Conservation (phyloP, 768 basidiomycete genomes). For the Rhodotorula babjevae region DNA sequence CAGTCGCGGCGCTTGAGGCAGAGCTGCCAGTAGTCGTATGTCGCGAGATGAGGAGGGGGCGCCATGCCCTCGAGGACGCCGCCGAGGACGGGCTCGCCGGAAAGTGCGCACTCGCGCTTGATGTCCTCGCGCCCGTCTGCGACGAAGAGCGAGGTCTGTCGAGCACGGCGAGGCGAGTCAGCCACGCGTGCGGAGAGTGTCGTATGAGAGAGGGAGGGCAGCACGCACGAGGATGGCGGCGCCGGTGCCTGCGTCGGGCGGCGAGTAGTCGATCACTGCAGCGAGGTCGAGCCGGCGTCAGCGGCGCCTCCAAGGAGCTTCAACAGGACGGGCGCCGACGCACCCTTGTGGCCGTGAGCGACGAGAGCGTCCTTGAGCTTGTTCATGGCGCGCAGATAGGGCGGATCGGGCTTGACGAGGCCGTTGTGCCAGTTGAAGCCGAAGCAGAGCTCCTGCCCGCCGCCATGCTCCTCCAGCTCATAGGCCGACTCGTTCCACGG, state of each 20-base stretch:
- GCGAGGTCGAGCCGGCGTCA: too few relatives aligned
- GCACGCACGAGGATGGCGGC: constrained; percentile 51
- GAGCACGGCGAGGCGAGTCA: too few relatives aligned
- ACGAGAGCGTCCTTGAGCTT: constrained; percentile 57
- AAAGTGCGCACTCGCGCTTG: constrained; percentile 24
- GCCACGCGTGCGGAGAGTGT: too few relatives aligned
- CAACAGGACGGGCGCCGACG: too few relatives aligned
- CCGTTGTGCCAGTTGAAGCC: constrained; percentile 66
- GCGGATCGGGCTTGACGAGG: constrained; percentile 60
- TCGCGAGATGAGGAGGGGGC: too few relatives aligned
- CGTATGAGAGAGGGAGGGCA: too few relatives aligned
- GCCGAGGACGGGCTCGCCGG: constrained; percentile 56
- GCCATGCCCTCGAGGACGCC: too few relatives aligned
- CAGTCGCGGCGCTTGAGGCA: constrained; percentile 56
- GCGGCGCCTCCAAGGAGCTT: too few relatives aligned
- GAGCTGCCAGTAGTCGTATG: constrained; percentile 59
- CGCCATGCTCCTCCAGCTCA: constrained; percentile 57
- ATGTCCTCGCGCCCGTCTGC: constrained; percentile 55
- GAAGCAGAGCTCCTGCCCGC: constrained; percentile 51
- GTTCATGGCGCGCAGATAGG: constrained; percentile 61
- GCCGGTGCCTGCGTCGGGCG: constrained; percentile 56
- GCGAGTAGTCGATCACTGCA: constrained; percentile 75
- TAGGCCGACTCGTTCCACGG: constrained; percentile 62
- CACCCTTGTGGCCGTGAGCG: constrained; percentile 62
- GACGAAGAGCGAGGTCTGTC: constrained; percentile 25